phyloP scores from a whole-genome alignment of 2,329 filamentous ascomycete species.

The Clarireedia homoeocarpa region DNA sequence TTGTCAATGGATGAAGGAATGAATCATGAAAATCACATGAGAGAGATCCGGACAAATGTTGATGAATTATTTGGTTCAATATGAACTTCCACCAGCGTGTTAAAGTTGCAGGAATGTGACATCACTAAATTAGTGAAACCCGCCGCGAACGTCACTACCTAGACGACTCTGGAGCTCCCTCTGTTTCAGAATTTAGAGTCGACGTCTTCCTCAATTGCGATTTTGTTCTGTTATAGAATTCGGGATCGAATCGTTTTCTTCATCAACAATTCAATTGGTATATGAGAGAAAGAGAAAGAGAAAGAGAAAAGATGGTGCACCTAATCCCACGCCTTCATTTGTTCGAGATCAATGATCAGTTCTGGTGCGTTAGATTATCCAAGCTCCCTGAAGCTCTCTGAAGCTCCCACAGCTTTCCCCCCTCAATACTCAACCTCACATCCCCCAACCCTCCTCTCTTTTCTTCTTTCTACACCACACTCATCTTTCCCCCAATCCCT shows the following conservation, averaged over 20 bases:
- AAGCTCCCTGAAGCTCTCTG: not conserved
- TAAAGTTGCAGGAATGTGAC: too few species aligned
- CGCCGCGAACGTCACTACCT: too few species aligned
- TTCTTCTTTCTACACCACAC: not conserved
- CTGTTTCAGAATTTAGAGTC: not conserved
- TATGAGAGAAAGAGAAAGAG: too few species aligned
- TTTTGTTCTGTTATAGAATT: too few species aligned
- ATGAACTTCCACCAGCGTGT: too few species aligned
- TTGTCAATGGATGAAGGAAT: not conserved
- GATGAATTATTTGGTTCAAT: not conserved
- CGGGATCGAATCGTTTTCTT: too few species aligned
- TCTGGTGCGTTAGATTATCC: slow-evolving; percentile 41
- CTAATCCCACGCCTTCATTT: slow-evolving; percentile 52
- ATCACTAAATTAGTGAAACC: too few species aligned
- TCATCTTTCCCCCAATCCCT: too few species aligned
- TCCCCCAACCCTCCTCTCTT: not conserved
- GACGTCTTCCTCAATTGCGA: not conserved
- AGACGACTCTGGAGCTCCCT: not conserved
- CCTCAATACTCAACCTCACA: slow-evolving; percentile 6
- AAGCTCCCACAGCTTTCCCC: slow-evolving; percentile 7
- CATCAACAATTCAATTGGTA: too few species aligned
- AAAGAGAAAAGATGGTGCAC: slow-evolving; percentile 35
- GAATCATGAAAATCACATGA: not conserved
- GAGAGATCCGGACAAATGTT: not conserved
- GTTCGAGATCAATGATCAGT: slow-evolving; percentile 60